These are phyloP conservation scores for Botrytis galanthina DNA, from an alignment of 2,329 filamentous ascomycete species.

Conservation along the genomic window DNA sequence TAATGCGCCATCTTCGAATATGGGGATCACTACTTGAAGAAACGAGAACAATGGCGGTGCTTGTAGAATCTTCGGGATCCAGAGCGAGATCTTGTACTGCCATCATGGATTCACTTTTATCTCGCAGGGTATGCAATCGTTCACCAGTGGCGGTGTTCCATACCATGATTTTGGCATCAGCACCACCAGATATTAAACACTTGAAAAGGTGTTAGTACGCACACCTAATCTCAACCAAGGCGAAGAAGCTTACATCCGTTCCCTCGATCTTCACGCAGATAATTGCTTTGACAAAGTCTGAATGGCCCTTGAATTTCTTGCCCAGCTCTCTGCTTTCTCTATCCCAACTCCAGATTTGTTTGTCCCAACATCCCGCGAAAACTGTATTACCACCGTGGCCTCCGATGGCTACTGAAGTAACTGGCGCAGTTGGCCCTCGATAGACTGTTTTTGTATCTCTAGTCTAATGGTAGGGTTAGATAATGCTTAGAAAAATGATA, in stretches of 20 bases:
- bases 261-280: slow-evolving; percentile 59
- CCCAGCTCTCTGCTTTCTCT: slow-evolving; percentile 53
- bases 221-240: background rate
- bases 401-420: slow-evolving; percentile 72
- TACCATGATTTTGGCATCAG: slow-evolving; percentile 77
- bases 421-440: slow-evolving; percentile 72
- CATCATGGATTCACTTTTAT: slow-evolving; percentile 66
- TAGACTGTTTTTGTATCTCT: slow-evolving; percentile 52
- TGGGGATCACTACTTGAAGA: slow-evolving; percentile 78
- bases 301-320: slow-evolving; percentile 71
- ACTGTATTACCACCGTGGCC: slow-evolving; percentile 56
- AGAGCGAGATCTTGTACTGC: slow-evolving; percentile 77
- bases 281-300: slow-evolving; percentile 88
- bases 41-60: slow-evolving; percentile 58
- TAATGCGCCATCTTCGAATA: slow-evolving; percentile 74
- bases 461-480: slow-evolving; percentile 38
- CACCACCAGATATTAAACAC: slow-evolving; percentile 68
- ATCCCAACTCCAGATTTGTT: slow-evolving; percentile 84
- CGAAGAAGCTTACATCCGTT: slow-evolving; percentile 47
- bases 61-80: slow-evolving; percentile 61
- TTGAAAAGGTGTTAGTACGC: slow-evolving; percentile 23
- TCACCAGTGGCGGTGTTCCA: slow-evolving; percentile 72
- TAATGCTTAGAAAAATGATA: background rate
- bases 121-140: slow-evolving; percentile 73
- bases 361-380: slow-evolving; percentile 94